Conservation (phyloP, 345 rosid genomes). For the Populus deltoides region DNA sequence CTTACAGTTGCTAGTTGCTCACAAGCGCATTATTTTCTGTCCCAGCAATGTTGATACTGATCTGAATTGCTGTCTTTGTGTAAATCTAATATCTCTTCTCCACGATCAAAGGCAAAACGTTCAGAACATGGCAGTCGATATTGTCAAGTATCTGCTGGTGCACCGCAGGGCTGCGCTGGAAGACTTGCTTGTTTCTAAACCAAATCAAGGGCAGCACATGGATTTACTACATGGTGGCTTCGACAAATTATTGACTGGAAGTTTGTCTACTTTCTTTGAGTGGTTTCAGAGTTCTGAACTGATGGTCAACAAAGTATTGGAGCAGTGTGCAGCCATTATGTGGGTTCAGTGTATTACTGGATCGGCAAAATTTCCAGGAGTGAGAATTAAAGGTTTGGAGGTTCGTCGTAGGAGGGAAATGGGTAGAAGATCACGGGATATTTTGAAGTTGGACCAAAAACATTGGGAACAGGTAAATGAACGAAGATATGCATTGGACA, state of each 20-base stretch:
- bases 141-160: conserved; percentile 74
- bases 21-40: conserved; percentile 84
- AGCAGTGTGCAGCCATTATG: conserved; percentile 94
- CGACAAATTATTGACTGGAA: conserved; percentile 86
- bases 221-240: conserved; percentile 95
- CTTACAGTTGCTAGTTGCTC: conserved; percentile 88
- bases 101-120: conserved; percentile 74
- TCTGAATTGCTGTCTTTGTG: conserved; percentile 88
- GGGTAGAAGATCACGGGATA: conserved; percentile 84
- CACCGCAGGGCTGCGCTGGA: conserved; percentile 88
- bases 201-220: conserved; percentile 71
- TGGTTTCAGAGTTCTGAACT: conserved; percentile 86
- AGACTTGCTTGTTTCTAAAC: conserved; percentile 86
- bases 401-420: conserved; percentile 91
- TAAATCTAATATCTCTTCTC: conserved; percentile 80
- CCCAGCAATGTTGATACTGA: conserved; percentile 94
- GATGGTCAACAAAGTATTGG: conserved; percentile 76
- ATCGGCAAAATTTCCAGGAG: conserved; percentile 92
- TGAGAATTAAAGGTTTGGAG: conserved; percentile 89
- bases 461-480: conserved; percentile 97
- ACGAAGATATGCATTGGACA: conserved; percentile 90
- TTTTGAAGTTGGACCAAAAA: conserved; percentile 67
- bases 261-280: conserved; percentile 64
- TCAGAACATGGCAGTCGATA: conserved; percentile 80
- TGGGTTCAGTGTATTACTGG: conserved; percentile 95